Conservation (phyloP, 148 eudicot species). For the Polygonum maritimum region DNA sequence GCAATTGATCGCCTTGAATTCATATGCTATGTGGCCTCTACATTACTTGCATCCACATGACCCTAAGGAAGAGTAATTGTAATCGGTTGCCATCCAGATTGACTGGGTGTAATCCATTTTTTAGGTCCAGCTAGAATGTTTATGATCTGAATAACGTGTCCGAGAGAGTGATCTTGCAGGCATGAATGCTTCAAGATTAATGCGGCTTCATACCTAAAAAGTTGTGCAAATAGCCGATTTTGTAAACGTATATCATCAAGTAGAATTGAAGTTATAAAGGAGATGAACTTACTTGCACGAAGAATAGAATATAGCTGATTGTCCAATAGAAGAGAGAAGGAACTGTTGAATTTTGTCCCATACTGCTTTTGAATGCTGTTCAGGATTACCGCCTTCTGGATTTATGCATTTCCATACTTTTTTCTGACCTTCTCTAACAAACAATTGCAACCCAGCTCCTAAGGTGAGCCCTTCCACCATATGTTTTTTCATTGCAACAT, state of each 20-base stretch:
- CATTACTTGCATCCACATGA: neutral
- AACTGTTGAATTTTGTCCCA: conserved; percentile 68
- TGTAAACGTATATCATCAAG: neutral
- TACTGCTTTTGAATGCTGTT: conserved; percentile 34
- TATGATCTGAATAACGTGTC: conserved; percentile 58
- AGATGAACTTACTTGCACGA: conserved; percentile 47
- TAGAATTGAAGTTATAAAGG: neutral
- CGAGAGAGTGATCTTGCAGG: conserved; percentile 53
- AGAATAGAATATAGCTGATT: conserved; percentile 47
- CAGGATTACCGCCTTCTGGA: conserved; percentile 46
- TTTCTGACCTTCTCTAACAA: conserved; percentile 60
- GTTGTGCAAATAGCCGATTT: neutral
- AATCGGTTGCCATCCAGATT: conserved; percentile 85
- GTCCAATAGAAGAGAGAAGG: conserved; percentile 53
- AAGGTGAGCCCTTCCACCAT: conserved; percentile 43
- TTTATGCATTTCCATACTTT: conserved; percentile 60
- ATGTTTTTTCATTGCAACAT: conserved; percentile 29
- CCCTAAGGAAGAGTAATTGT: conserved; percentile 17
- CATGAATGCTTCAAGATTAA: conserved; percentile 51
- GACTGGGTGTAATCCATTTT: conserved; percentile 55
- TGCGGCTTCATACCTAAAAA: conserved; percentile 79
- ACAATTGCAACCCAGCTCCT: conserved; percentile 38
- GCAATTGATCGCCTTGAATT: neutral
- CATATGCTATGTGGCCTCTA: neutral
- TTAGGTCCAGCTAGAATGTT: conserved; percentile 44